Percentiles rank a stretch among this genome's conserved stretches.
These are phyloP conservation scores for Fraxinus pennsylvanica DNA, from an alignment of 257 asterid genomes.

Conservation along the genomic window DNA sequence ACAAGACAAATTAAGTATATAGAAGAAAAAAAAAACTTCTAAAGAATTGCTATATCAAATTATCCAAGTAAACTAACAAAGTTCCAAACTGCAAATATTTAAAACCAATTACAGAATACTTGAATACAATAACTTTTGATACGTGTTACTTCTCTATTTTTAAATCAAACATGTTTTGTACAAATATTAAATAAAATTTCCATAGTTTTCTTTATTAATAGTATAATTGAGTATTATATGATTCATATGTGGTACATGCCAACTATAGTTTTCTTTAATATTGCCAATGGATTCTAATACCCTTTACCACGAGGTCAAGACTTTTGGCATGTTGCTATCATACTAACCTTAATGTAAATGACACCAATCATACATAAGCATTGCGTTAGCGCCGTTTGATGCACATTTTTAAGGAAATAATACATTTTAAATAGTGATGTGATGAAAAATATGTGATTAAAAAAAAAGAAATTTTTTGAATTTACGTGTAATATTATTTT, in stretches of 20 bases:
- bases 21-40: too few relatives aligned
- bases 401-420: too few relatives aligned
- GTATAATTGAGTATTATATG: too few relatives aligned
- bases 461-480: too few relatives aligned
- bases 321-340: not conserved
- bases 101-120: not conserved
- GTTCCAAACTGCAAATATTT: not conserved
- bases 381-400: not conserved
- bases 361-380: conserved; percentile 11
- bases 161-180: not conserved
- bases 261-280: not conserved
- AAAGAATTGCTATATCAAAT: not conserved
- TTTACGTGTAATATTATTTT: too few relatives aligned
- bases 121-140: not conserved
- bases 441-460: too few relatives aligned
- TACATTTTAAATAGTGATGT: too few relatives aligned
- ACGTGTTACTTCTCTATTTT: too few relatives aligned
- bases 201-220: too few relatives aligned
- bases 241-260: not conserved
- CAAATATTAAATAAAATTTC: not conserved
- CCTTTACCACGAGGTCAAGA: not conserved
- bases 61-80: not conserved
- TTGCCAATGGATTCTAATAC: not conserved
- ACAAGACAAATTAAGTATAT: too few relatives aligned
- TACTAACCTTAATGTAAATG: not conserved